A percentile compares a stretch with the other conserved stretches of the same genome.
These are phyloP conservation scores for Aureobasidium sp. DNA, from an alignment of 2,329 filamentous ascomycete genomes.

Conservation along the genomic window DNA sequence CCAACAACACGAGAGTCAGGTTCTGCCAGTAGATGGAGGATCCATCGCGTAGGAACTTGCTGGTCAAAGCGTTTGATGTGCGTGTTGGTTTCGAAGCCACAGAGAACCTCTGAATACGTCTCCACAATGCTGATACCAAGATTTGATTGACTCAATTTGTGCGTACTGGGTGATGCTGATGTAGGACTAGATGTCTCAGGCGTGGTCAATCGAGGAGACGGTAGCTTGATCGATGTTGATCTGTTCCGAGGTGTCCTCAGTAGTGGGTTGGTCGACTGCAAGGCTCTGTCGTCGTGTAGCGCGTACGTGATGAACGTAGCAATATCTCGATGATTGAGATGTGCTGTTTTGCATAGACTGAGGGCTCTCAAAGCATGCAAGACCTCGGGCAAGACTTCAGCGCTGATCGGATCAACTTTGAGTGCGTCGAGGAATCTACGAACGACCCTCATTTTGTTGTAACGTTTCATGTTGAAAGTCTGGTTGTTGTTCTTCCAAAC, in stretches of 20 bases:
- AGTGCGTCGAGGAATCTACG: constrained; percentile 84
- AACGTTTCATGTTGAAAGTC: constrained; percentile 79
- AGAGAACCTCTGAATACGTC: constrained; percentile 71
- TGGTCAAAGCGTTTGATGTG: constrained; percentile 82
- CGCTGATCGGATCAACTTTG: constrained; percentile 71
- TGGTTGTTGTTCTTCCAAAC: constrained; percentile 84
- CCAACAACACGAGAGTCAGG: constrained; percentile 75
- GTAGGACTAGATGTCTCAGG: background rate
- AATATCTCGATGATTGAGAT: constrained; percentile 76
- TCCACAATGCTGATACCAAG: constrained; percentile 66
- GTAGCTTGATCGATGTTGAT: background rate
- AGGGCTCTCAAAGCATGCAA: constrained; percentile 71
- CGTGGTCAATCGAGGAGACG: background rate
- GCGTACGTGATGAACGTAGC: constrained; percentile 91
- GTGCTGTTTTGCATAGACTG: constrained; percentile 70
- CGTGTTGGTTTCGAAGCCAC: constrained; percentile 57
- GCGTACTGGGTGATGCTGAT: background rate
- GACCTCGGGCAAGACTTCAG: constrained; percentile 66
- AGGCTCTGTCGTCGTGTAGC: constrained; percentile 50
- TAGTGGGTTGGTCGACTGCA: background rate
- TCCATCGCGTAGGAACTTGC: constrained; percentile 81
- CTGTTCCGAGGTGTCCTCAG: background rate
- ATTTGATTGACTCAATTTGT: constrained; percentile 48
- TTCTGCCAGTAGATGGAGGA: constrained; percentile 78
- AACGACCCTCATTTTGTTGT: constrained; percentile 87